Percentiles rank a stretch among this genome's conserved stretches.
These are phyloP conservation scores for Firmiana major DNA, from an alignment of 345 rosid genomes.

Conservation along the genomic window DNA sequence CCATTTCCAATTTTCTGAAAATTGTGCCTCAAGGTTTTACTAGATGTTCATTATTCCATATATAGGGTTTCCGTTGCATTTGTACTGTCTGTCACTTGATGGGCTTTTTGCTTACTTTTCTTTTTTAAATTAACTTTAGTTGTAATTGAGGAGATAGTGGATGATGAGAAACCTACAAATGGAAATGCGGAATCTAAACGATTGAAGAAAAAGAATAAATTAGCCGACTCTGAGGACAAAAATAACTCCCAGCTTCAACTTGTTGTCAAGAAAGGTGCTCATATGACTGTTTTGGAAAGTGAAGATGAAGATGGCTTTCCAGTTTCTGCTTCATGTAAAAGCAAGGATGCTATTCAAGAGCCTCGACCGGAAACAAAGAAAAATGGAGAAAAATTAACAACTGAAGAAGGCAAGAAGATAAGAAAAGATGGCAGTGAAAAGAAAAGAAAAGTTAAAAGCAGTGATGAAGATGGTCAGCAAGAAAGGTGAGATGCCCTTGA, in stretches of 20 bases:
- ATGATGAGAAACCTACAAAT: constrained; percentile 53
- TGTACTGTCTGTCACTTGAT: background rate
- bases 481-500: constrained; percentile 46
- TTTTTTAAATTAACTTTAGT: constrained; percentile 31
- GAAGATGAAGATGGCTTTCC: constrained; percentile 98
- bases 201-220: constrained; percentile 40
- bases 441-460: constrained; percentile 60
- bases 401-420: constrained; percentile 26
- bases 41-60: background rate
- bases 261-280: constrained; percentile 30
- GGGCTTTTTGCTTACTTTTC: background rate
- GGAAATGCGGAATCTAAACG: constrained; percentile 38
- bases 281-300: constrained; percentile 50
- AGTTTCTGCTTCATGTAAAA: constrained; percentile 35
- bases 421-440: constrained; percentile 31
- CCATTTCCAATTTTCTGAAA: background rate
- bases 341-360: constrained; percentile 20
- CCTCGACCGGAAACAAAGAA: constrained; percentile 26
- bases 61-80: background rate
- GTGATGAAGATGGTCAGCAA: constrained; percentile 47
- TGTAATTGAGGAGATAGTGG: constrained; percentile 87
- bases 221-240: constrained; percentile 32
- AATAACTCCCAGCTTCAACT: constrained; percentile 31
- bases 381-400: constrained; percentile 18
- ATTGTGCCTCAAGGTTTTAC: background rate